Evolutionary conservation across 345 rosid species (phyloP).

Genomic region (Gossypium australe): DNA sequence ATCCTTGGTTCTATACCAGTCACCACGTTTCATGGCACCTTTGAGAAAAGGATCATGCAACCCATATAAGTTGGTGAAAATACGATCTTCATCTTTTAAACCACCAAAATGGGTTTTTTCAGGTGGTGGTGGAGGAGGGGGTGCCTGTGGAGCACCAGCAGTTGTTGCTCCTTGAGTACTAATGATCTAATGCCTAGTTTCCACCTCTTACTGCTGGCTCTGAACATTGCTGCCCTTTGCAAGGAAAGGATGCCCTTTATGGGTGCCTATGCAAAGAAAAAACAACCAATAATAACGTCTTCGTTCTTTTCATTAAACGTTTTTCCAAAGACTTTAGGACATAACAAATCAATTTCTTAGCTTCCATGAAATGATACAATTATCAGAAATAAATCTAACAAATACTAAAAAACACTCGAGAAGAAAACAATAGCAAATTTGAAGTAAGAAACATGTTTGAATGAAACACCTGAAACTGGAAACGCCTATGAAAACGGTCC

Average conservation of each 20-base stretch:
- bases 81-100: constrained; percentile 88
- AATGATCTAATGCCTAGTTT: constrained; percentile 47
- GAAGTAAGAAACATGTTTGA: neutral
- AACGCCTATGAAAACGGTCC: neutral
- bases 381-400: neutral
- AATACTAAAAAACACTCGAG: neutral
- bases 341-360: neutral
- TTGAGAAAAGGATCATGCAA: constrained; percentile 88
- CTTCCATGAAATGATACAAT: neutral
- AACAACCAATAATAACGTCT: neutral
- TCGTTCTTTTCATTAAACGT: neutral
- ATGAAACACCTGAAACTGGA: neutral
- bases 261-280: constrained; percentile 51
- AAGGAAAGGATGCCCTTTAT: constrained; percentile 64
- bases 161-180: constrained; percentile 75
- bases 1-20: constrained; percentile 71
- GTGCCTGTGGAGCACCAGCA: constrained; percentile 62
- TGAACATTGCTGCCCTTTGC: constrained; percentile 45
- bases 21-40: constrained; percentile 96
- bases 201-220: constrained; percentile 38
- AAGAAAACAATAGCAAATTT: neutral
- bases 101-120: constrained; percentile 98
- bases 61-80: constrained; percentile 88
- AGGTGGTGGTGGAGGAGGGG: constrained; percentile 77
- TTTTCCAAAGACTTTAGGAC: neutral